Conservation (phyloP, 495 filamentous ascomycete species). For the Penicillium roqueforti region DNA sequence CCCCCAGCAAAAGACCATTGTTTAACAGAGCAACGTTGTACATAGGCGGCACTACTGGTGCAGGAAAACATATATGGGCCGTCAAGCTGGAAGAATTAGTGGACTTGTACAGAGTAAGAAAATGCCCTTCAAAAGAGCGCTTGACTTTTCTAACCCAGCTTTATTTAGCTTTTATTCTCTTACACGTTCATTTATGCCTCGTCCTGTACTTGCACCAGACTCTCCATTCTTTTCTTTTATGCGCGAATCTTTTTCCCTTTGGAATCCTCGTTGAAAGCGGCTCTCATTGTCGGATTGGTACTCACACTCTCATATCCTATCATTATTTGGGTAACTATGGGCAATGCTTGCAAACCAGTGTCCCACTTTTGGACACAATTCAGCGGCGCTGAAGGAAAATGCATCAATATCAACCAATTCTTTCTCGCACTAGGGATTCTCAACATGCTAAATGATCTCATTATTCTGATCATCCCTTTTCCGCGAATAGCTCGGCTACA, state of each 20-base stretch:
- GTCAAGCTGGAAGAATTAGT: slow-evolving; percentile 18
- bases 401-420: slow-evolving; percentile 26
- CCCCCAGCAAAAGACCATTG: not conserved
- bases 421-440: slow-evolving; percentile 29
- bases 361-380: slow-evolving; percentile 32
- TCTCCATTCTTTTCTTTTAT: slow-evolving; percentile 38
- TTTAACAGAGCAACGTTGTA: not conserved
- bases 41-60: slow-evolving; percentile 21
- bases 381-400: slow-evolving; percentile 16
- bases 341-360: slow-evolving; percentile 24
- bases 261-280: slow-evolving; percentile 13
- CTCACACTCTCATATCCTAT: slow-evolving; percentile 23
- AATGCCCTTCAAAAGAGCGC: not conserved
- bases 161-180: slow-evolving; percentile 26
- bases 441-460: slow-evolving; percentile 41
- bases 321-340: slow-evolving; percentile 20
- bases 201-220: slow-evolving; percentile 28
- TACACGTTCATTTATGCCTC: slow-evolving; percentile 34
- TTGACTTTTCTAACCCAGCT: not conserved
- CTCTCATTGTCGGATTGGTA: slow-evolving; percentile 12
- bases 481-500: slow-evolving; percentile 34
- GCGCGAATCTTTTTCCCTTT: slow-evolving; percentile 29
- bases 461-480: slow-evolving; percentile 40
- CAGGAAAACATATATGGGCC: slow-evolving; percentile 31
- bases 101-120: slow-evolving; percentile 13